phyloP scores from a whole-genome alignment of 2,329 filamentous ascomycete genomes.

The Hypoxylon sp. region DNA sequence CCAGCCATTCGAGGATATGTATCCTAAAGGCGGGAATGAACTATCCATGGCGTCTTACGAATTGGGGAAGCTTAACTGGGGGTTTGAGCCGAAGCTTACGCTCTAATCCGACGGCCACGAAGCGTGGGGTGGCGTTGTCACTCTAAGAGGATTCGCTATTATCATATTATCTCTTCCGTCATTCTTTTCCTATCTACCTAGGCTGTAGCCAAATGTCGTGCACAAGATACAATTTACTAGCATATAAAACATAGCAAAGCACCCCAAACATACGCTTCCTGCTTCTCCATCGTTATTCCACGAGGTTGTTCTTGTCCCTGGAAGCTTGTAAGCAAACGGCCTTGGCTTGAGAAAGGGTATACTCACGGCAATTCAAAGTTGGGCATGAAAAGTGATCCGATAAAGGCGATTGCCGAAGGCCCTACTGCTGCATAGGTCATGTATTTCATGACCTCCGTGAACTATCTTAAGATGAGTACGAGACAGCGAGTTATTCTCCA shows the following conservation, averaged over 20 bases:
- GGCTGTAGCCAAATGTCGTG: background rate
- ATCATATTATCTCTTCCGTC: background rate
- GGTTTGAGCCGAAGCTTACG: slow-evolving; percentile 21
- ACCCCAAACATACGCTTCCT: background rate
- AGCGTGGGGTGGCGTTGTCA: background rate
- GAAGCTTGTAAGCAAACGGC: slow-evolving; percentile 13
- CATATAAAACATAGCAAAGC: background rate
- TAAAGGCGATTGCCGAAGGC: slow-evolving; percentile 41
- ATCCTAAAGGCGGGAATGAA: slow-evolving; percentile 16
- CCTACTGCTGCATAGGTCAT: slow-evolving; percentile 51
- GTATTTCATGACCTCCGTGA: slow-evolving; percentile 50
- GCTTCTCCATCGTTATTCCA: slow-evolving; percentile 20
- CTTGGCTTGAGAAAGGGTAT: background rate
- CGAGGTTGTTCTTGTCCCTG: slow-evolving; percentile 43
- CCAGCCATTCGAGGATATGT: slow-evolving; percentile 58
- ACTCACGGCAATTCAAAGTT: slow-evolving; percentile 46
- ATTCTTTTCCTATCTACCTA: background rate
- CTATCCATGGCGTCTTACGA: slow-evolving; percentile 35
- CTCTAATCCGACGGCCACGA: slow-evolving; percentile 6
- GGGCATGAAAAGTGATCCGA: slow-evolving; percentile 47
- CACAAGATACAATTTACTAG: background rate
- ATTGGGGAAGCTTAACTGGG: slow-evolving; percentile 35
- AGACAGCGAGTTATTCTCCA: background rate
- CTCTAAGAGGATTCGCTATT: background rate
- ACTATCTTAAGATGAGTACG: slow-evolving; percentile 37